A percentile compares a stretch with the other conserved stretches of the same genome.
Conservation (phyloP, 371 early-diverging fungal species). For the Basidiobolus meristosporus region DNA sequence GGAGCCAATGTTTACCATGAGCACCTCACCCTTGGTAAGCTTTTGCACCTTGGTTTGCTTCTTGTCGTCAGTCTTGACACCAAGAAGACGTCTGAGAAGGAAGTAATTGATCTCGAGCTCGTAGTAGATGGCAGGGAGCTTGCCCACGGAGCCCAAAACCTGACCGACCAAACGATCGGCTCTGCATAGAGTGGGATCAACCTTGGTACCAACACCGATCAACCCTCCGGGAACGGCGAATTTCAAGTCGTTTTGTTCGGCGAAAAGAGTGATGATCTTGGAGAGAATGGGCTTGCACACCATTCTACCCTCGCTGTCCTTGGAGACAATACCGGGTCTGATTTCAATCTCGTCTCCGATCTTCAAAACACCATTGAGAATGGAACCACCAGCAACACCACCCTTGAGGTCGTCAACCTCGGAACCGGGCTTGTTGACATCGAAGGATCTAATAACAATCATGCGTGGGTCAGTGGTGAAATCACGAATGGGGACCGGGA, state of each 20-base stretch:
- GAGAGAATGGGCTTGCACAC: slow-evolving; percentile 87
- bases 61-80: slow-evolving; percentile 92
- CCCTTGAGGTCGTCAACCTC: slow-evolving; percentile 92
- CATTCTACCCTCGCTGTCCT: slow-evolving; percentile 80
- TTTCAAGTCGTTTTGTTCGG: slow-evolving; percentile 87
- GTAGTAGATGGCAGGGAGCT: slow-evolving; percentile 89
- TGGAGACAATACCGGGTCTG: slow-evolving; percentile 95
- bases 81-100: slow-evolving; percentile 89
- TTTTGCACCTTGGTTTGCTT: slow-evolving; percentile 90
- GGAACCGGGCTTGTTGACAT: slow-evolving; percentile 99
- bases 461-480: slow-evolving; percentile 82
- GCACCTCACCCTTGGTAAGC: slow-evolving; percentile 83
- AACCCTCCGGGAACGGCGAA: slow-evolving; percentile 99
- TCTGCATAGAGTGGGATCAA: slow-evolving; percentile 98
- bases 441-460: slow-evolving; percentile 99
- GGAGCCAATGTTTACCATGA: slow-evolving; percentile 98
- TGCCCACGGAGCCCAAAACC: slow-evolving; percentile 92
- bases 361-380: slow-evolving; percentile 89
- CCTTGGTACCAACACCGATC: slow-evolving; percentile 98
- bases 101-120: slow-evolving; percentile 95
- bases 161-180: slow-evolving; percentile 99
- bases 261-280: slow-evolving; percentile 79
- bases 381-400: slow-evolving; percentile 99
- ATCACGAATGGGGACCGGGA: slow-evolving; percentile 95
- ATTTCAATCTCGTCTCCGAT: slow-evolving; percentile 98